Evolutionary conservation across 2,329 filamentous ascomycete genomes (phyloP).

Genomic region (Dactylonectria macrodidyma): DNA sequence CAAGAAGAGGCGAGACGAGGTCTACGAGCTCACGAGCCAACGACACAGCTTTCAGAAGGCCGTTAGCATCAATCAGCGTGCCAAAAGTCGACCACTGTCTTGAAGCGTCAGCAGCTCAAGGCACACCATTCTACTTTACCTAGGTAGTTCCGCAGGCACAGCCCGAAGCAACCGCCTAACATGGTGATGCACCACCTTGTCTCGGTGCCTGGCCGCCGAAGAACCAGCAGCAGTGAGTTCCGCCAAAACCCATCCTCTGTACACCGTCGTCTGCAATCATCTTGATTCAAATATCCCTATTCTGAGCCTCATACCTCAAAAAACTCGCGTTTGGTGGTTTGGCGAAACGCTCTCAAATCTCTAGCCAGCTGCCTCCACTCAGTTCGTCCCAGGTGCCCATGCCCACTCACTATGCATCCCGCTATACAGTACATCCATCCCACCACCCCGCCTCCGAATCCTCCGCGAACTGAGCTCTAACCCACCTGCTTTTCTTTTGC

Average conservation of each 20-base stretch:
- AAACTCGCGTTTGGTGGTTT: conserved; percentile 17
- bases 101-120: conserved; percentile 10
- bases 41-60: conserved; percentile 15
- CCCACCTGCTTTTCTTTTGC: conserved; percentile 31
- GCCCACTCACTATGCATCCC: conserved; percentile 37
- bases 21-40: not conserved
- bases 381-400: conserved; percentile 33
- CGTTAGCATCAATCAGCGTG: not conserved
- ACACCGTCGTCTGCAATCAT: not conserved
- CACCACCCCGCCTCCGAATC: conserved; percentile 45
- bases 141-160: conserved; percentile 28
- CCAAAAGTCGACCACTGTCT: not conserved
- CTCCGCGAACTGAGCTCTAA: conserved; percentile 39
- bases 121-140: not conserved
- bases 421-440: conserved; percentile 40
- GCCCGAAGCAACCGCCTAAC: conserved; percentile 24
- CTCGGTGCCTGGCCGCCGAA: conserved; percentile 50
- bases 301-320: conserved; percentile 13
- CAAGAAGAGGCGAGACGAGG: not conserved
- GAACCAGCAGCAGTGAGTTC: conserved; percentile 49
- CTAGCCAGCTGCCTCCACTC: conserved; percentile 38
- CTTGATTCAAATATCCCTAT: not conserved
- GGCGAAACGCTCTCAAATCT: conserved; percentile 27
- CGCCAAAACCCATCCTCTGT: conserved; percentile 4
- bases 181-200: conserved; percentile 54